Evolutionary conservation across 768 basidiomycete genomes (phyloP).

Genomic region (Sporobolomyces phaffii): DNA sequence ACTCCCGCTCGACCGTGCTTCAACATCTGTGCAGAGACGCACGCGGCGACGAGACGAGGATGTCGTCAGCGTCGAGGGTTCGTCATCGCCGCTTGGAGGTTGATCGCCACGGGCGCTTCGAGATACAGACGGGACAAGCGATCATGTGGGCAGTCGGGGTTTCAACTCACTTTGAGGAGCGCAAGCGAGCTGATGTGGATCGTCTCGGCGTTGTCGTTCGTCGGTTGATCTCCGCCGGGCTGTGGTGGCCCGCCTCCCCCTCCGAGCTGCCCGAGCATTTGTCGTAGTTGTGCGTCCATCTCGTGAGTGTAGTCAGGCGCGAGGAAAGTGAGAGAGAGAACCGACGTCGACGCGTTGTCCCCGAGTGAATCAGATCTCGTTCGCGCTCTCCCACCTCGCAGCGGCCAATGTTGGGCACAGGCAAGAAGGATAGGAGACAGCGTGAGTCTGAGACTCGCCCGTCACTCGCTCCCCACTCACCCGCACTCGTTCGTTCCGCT

Average conservation of each 20-base stretch:
- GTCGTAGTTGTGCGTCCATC: slow-evolving; percentile 24
- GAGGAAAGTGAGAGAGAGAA: background rate
- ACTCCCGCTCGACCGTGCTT: slow-evolving; percentile 98
- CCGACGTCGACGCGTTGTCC: background rate
- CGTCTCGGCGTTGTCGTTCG: slow-evolving; percentile 47
- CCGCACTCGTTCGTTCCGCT: background rate
- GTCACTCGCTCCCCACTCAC: background rate
- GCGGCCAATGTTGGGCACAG: background rate
- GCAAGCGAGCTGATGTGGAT: slow-evolving; percentile 96
- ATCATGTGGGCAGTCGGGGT: no score
- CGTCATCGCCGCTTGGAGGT: background rate
- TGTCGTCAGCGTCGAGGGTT: slow-evolving; percentile 6
- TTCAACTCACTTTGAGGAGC: slow-evolving; percentile 83
- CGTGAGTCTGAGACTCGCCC: slow-evolving; percentile 5
- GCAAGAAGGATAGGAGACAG: slow-evolving; percentile 32
- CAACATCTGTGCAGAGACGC: slow-evolving; percentile 66
- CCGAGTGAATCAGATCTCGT: background rate
- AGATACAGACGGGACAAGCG: no score
- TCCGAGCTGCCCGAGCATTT: slow-evolving; percentile 28
- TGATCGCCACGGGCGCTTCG: background rate
- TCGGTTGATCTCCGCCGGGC: slow-evolving; percentile 23
- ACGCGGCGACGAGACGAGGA: background rate
- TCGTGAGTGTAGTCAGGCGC: background rate
- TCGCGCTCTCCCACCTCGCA: background rate
- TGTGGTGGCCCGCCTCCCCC: slow-evolving; percentile 13